Percentiles rank a stretch among this genome's conserved stretches.
phyloP scores from a whole-genome alignment of 768 basidiomycete species.

The Russula olivacea region DNA sequence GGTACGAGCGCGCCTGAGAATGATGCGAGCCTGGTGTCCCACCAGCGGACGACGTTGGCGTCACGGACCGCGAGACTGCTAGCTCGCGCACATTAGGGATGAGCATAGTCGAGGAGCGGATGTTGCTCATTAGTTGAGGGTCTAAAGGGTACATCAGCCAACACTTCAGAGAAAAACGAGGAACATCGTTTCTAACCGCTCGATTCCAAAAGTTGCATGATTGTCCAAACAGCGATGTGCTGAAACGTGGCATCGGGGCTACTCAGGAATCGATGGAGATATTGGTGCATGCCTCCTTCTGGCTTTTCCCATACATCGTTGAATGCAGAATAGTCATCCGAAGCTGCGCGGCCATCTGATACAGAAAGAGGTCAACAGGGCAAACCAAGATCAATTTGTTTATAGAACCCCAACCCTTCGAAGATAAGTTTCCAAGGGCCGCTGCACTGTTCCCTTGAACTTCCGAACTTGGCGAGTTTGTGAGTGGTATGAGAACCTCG shows the following conservation, averaged over 20 bases:
- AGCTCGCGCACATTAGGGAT: constrained; percentile 84
- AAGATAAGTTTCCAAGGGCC: constrained; percentile 94
- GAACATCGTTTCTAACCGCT: constrained; percentile 49
- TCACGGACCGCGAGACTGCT: constrained; percentile 61
- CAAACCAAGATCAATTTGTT: not conserved
- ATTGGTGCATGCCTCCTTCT: constrained; percentile 93
- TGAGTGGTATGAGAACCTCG: constrained; percentile 93
- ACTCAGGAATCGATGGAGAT: constrained; percentile 88
- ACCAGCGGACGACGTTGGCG: constrained; percentile 61
- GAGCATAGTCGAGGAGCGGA: constrained; percentile 75
- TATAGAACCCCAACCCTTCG: constrained; percentile 60
- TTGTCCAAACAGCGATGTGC: constrained; percentile 99
- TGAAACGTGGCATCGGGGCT: constrained; percentile 97
- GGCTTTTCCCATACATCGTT: constrained; percentile 98
- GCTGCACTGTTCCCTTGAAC: constrained; percentile 99
- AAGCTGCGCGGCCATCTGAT: constrained; percentile 66
- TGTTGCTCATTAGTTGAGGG: constrained; percentile 83
- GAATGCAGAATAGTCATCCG: constrained; percentile 94
- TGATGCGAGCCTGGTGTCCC: constrained; percentile 68
- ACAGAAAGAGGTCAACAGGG: constrained; percentile 6
- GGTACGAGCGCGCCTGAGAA: constrained; percentile 64
- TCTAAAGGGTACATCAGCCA: constrained; percentile 41
- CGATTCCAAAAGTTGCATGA: constrained; percentile 96
- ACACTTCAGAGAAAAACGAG: not conserved
- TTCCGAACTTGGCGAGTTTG: constrained; percentile 93